Evolutionary conservation across 164 flowering plant species (phyloP).

Genomic region (Macadamia integrifolia): DNA sequence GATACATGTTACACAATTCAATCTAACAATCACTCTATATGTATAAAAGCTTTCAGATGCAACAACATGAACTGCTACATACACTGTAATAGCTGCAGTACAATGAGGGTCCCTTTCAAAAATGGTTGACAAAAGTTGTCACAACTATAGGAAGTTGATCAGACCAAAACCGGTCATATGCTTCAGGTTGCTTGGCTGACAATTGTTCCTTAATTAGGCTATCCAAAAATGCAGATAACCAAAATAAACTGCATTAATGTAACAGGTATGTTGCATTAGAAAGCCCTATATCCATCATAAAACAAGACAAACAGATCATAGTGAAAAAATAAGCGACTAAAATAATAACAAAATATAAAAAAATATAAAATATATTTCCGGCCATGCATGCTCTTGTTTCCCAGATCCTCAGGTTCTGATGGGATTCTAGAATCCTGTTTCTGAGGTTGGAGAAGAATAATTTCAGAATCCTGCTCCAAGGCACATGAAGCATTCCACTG

Average conservation of each 20-base stretch:
- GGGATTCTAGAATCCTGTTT: too few relatives aligned
- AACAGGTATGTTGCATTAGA: too few relatives aligned
- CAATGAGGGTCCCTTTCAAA: conserved; percentile 69
- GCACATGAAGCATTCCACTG: too few relatives aligned
- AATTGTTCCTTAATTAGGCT: too few relatives aligned
- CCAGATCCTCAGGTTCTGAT: too few relatives aligned
- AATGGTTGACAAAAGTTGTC: conserved; percentile 60
- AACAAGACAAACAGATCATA: neutral
- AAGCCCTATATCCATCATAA: neutral
- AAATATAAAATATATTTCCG: too few relatives aligned
- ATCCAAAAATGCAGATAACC: too few relatives aligned
- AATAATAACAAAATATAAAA: neutral
- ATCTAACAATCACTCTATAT: conserved; percentile 5
- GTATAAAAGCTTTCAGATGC: conserved; percentile 8
- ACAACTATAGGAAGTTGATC: conserved; percentile 75
- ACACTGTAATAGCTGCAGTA: conserved; percentile 70
- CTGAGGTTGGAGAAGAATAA: too few relatives aligned
- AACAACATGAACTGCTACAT: conserved; percentile 26
- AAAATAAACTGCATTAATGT: too few relatives aligned
- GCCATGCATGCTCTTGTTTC: too few relatives aligned
- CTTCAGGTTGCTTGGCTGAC: conserved; percentile 61
- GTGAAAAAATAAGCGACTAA: neutral
- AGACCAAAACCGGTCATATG: conserved; percentile 89
- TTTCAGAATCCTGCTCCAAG: too few relatives aligned
- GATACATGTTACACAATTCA: conserved; percentile 6